These are phyloP conservation scores for Cenchrus fungigraminus DNA, from an alignment of 176 grass and related monocot genomes.

Conservation along the genomic window DNA sequence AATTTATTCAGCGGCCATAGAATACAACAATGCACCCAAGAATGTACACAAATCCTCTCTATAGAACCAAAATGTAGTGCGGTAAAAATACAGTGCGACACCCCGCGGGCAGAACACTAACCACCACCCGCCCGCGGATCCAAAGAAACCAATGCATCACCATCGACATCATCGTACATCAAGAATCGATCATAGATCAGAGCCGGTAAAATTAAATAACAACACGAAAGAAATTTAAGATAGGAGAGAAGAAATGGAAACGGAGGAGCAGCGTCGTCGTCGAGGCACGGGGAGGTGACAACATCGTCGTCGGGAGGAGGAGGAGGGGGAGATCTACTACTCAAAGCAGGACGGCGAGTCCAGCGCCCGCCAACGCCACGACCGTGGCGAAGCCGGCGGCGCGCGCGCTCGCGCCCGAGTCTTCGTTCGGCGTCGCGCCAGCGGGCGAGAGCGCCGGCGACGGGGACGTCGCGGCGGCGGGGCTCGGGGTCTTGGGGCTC, in stretches of 20 bases:
- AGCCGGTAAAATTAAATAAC: slow-evolving; percentile 57
- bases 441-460: slow-evolving; percentile 38
- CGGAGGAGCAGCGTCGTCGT: slow-evolving; percentile 11
- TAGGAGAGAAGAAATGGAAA: background rate
- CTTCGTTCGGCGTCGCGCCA: slow-evolving; percentile 6
- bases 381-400: slow-evolving; percentile 32
- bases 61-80: slow-evolving; percentile 52
- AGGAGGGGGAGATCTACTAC: slow-evolving; percentile 5
- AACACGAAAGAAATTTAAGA: slow-evolving; percentile 16
- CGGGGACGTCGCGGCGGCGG: slow-evolving; percentile 10
- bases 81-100: slow-evolving; percentile 43
- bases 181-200: slow-evolving; percentile 40
- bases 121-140: slow-evolving; percentile 40
- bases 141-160: slow-evolving; percentile 48
- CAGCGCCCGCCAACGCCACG: slow-evolving; percentile 47
- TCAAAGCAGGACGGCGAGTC: slow-evolving; percentile 50
- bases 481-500: slow-evolving; percentile 45
- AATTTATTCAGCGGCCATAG: slow-evolving; percentile 30
- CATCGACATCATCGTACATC: slow-evolving; percentile 44
- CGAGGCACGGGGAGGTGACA: slow-evolving; percentile 1
- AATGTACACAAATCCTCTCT: slow-evolving; percentile 64
- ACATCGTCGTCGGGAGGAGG: background rate
- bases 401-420: slow-evolving; percentile 10
- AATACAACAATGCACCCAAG: slow-evolving; percentile 32
- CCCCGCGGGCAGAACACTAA: slow-evolving; percentile 31